phyloP scores from a whole-genome alignment of 2,329 filamentous ascomycete species.

The Pyrenophora tritici-repentis region DNA sequence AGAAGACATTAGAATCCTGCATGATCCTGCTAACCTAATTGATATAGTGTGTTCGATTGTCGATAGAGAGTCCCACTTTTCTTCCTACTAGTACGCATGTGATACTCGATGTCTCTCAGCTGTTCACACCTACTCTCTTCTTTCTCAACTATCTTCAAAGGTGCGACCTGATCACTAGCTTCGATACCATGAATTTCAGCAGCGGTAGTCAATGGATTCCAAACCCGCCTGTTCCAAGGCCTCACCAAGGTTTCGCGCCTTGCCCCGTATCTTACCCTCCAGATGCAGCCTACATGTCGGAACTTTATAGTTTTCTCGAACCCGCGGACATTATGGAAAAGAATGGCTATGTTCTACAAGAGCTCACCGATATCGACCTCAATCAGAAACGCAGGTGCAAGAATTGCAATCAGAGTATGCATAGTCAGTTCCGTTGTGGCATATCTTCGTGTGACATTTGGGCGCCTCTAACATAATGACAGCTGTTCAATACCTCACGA shows the following conservation, averaged over 20 bases:
- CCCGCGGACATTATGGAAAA: background rate
- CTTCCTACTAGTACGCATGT: too few species aligned
- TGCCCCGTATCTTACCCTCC: background rate
- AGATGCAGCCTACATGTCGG: background rate
- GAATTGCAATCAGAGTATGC: slow-evolving; percentile 18
- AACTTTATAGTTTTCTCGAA: slow-evolving; percentile 8
- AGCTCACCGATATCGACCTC: slow-evolving; percentile 15
- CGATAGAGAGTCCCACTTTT: too few species aligned
- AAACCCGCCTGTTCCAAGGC: background rate
- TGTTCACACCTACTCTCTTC: too few species aligned
- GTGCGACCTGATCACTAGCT: too few species aligned
- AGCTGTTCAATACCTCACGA: slow-evolving; percentile 6
- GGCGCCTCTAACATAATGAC: background rate
- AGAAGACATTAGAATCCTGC: too few species aligned
- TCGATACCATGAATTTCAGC: background rate
- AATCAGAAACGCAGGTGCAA: slow-evolving; percentile 16
- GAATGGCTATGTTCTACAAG: slow-evolving; percentile 15
- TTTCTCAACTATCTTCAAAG: too few species aligned
- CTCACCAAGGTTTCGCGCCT: background rate
- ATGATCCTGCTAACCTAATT: too few species aligned
- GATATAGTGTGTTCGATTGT: too few species aligned
- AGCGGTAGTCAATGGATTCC: background rate
- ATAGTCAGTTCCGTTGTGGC: background rate
- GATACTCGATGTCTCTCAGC: too few species aligned
- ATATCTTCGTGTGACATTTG: background rate